Conservation (phyloP, 2,329 filamentous ascomycete genomes). For the Talaromyces atroroseus region DNA sequence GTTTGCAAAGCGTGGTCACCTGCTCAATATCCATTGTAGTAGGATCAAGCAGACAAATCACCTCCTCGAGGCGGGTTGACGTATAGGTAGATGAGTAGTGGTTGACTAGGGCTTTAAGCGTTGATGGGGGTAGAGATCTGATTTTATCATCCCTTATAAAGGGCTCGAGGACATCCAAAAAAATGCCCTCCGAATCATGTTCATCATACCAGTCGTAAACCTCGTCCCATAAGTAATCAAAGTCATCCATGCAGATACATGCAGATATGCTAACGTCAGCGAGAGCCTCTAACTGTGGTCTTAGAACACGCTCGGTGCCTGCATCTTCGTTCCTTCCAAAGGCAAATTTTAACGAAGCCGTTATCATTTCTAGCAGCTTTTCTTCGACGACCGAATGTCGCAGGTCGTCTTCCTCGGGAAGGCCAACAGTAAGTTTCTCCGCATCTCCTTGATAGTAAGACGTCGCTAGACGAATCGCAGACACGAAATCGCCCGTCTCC, state of each 20-base stretch:
- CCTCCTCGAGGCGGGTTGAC: conserved; percentile 77
- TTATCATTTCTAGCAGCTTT: conserved; percentile 88
- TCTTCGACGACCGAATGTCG: conserved; percentile 80
- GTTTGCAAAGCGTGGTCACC: conserved; percentile 82
- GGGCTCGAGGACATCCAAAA: conserved; percentile 81
- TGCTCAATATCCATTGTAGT: conserved; percentile 90
- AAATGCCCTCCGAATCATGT: conserved; percentile 64
- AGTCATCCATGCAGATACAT: conserved; percentile 69
- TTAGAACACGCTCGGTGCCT: conserved; percentile 47
- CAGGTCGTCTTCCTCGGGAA: conserved; percentile 73
- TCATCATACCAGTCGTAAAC: conserved; percentile 89
- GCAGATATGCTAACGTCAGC: conserved; percentile 78
- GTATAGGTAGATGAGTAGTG: conserved; percentile 73
- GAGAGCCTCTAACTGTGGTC: conserved; percentile 66
- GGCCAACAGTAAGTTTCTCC: conserved; percentile 89
- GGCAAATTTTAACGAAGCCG: conserved; percentile 81
- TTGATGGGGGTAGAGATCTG: conserved; percentile 67
- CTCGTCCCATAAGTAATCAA: conserved; percentile 83
- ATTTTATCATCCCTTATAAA: conserved; percentile 78
- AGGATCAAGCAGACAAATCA: conserved; percentile 89
- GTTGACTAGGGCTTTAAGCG: conserved; percentile 78
- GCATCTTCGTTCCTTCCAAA: conserved; percentile 60
- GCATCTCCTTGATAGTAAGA: conserved; percentile 85
- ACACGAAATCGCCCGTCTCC: conserved; percentile 94
- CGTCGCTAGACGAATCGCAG: conserved; percentile 82